Evolutionary conservation across 1,284 basidiomycete species (phyloP).

Genomic region (Leccinum pachyderme): DNA sequence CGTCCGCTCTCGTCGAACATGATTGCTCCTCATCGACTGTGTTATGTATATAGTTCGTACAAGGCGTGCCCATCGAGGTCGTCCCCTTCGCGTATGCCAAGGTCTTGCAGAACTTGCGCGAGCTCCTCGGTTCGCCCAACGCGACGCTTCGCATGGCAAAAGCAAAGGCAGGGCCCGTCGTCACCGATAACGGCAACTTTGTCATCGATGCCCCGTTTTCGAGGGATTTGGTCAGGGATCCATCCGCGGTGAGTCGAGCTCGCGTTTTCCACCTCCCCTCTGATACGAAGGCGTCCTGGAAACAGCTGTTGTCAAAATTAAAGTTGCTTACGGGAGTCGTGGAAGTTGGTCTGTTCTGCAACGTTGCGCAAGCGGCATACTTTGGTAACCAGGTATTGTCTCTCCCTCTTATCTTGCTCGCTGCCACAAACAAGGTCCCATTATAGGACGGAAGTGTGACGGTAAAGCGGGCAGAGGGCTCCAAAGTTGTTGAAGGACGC

Average conservation of each 20-base stretch:
- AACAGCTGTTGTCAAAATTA: slow-evolving; percentile 66
- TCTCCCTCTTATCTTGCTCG: background rate
- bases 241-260: slow-evolving; percentile 53
- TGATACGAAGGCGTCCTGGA: background rate
- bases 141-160: slow-evolving; percentile 80
- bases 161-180: slow-evolving; percentile 89
- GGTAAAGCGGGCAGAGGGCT: slow-evolving; percentile 16
- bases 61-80: slow-evolving; percentile 95
- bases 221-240: slow-evolving; percentile 65
- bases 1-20: slow-evolving; percentile 30
- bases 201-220: slow-evolving; percentile 91
- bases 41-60: slow-evolving; percentile 59
- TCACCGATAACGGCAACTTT: slow-evolving; percentile 95
- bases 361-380: slow-evolving; percentile 94
- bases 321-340: slow-evolving; percentile 96
- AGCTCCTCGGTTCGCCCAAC: slow-evolving; percentile 61
- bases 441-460: slow-evolving; percentile 34
- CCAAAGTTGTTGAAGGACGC: slow-evolving; percentile 22
- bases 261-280: background rate
- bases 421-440: background rate
- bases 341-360: slow-evolving; percentile 94
- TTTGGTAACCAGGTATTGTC: slow-evolving; percentile 83
- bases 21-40: background rate
- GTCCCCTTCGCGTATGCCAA: slow-evolving; percentile 94
- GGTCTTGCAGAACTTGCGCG: slow-evolving; percentile 70